A percentile compares a stretch with the other conserved stretches of the same genome.
Conservation (phyloP, 345 rosid genomes). For the Acer yangbiense region DNA sequence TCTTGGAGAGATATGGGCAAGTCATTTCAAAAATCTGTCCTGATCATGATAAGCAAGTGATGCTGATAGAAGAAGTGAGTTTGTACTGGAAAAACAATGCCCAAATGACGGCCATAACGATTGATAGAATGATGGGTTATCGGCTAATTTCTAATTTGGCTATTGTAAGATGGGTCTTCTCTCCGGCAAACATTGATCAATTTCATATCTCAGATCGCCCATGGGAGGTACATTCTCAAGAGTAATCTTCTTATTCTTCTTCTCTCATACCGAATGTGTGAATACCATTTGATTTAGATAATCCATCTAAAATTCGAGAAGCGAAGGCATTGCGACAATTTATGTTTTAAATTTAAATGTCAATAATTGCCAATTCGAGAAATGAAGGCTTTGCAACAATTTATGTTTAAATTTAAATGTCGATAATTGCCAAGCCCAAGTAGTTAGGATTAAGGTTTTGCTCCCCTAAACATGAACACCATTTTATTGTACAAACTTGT, state of each 20-base stretch:
- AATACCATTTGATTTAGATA: neutral
- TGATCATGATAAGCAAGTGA: conserved; percentile 76
- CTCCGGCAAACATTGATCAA: conserved; percentile 68
- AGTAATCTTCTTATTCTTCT: neutral
- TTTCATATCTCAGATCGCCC: conserved; percentile 86
- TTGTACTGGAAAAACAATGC: conserved; percentile 81
- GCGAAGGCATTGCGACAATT: neutral
- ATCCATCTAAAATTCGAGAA: neutral
- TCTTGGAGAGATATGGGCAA: conserved; percentile 94
- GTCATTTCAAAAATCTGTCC: conserved; percentile 74
- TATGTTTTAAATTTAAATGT: neutral
- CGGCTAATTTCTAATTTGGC: conserved; percentile 93
- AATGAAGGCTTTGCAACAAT: too few relatives aligned
- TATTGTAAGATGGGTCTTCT: conserved; percentile 93
- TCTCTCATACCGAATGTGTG: neutral
- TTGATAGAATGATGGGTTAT: conserved; percentile 99
- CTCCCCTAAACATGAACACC: neutral
- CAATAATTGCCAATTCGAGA: neutral
- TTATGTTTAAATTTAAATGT: too few relatives aligned
- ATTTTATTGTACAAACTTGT: neutral
- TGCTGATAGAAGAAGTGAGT: conserved; percentile 80
- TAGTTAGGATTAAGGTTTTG: conserved; percentile 4
- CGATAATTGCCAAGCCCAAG: neutral
- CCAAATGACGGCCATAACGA: conserved; percentile 86
- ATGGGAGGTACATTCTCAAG: conserved; percentile 74